phyloP scores from a whole-genome alignment of 768 basidiomycete species.

The button mushroom (Agaricus bisporus) region DNA sequence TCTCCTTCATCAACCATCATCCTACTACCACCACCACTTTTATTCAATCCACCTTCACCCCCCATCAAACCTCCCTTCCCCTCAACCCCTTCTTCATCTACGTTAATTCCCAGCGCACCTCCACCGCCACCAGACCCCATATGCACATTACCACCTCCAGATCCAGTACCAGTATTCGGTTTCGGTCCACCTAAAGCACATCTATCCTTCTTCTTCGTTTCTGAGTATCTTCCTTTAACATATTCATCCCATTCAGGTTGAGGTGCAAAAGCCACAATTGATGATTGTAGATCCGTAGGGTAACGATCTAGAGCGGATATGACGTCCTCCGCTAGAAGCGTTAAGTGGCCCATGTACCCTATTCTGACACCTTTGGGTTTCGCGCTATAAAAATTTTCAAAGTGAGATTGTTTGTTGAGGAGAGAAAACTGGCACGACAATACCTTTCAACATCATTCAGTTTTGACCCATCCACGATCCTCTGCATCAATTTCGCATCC shows the following conservation, averaged over 20 bases:
- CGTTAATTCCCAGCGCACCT: constrained; percentile 14
- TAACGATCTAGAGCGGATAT: constrained; percentile 85
- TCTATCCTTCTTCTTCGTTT: constrained; percentile 79
- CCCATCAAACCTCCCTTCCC: constrained; percentile 16
- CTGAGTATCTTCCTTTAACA: constrained; percentile 76
- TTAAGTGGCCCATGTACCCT: constrained; percentile 96
- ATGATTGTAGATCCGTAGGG: constrained; percentile 66
- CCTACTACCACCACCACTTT: constrained; percentile 27
- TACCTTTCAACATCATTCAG: constrained; percentile 75
- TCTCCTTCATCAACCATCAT: background rate
- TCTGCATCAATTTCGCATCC: constrained; percentile 77
- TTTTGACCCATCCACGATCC: constrained; percentile 83
- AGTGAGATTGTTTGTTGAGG: background rate
- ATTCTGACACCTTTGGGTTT: constrained; percentile 76
- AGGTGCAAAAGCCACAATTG: constrained; percentile 59
- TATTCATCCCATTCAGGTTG: constrained; percentile 85
- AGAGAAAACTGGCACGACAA: background rate
- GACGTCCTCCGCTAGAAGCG: constrained; percentile 92
- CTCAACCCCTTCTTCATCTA: constrained; percentile 12
- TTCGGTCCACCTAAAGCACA: constrained; percentile 83
- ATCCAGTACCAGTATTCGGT: constrained; percentile 40
- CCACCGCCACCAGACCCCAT: constrained; percentile 7
- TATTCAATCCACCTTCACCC: constrained; percentile 27
- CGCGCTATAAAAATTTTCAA: constrained; percentile 32
- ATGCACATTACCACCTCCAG: constrained; percentile 14